Evolutionary conservation across 495 filamentous ascomycete genomes (phyloP).

Genomic region (Cladorrhinum samala): DNA sequence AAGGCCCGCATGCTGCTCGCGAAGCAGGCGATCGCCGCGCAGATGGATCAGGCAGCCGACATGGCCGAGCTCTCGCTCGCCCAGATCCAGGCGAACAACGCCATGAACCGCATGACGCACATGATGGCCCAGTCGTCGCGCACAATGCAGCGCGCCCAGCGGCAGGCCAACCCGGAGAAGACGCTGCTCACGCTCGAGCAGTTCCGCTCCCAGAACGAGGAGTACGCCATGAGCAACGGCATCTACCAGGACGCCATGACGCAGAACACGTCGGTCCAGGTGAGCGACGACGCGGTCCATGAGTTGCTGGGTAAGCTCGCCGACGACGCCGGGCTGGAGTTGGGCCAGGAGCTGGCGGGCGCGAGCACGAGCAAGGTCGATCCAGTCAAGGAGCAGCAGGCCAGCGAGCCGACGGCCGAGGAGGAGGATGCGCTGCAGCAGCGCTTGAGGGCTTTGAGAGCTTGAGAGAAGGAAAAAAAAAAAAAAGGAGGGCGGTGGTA

Average conservation of each 20-base stretch:
- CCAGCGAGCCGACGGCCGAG: slow-evolving; percentile 48
- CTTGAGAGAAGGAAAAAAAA: slow-evolving; percentile 20
- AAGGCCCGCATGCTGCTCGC: slow-evolving; percentile 60
- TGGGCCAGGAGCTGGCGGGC: slow-evolving; percentile 61
- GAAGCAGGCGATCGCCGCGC: slow-evolving; percentile 47
- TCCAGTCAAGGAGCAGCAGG: slow-evolving; percentile 32
- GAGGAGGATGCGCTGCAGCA: slow-evolving; percentile 60
- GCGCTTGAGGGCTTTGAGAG: slow-evolving; percentile 48
- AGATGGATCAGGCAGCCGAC: slow-evolving; percentile 51
- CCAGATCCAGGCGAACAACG: slow-evolving; percentile 50
- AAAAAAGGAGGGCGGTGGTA: background rate
- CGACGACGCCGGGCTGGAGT: slow-evolving; percentile 74
- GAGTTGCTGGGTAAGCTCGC: slow-evolving; percentile 72
- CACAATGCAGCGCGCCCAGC: slow-evolving; percentile 58
- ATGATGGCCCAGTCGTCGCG: slow-evolving; percentile 47
- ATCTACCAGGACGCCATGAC: slow-evolving; percentile 81
- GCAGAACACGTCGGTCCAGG: slow-evolving; percentile 64
- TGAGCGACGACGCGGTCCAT: slow-evolving; percentile 79
- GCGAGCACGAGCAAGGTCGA: slow-evolving; percentile 50
- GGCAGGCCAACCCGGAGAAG: slow-evolving; percentile 69
- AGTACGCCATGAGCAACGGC: slow-evolving; percentile 72
- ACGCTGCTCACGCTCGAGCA: slow-evolving; percentile 62
- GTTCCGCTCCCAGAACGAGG: slow-evolving; percentile 78
- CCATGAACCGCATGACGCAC: slow-evolving; percentile 49
- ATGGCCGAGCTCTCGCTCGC: slow-evolving; percentile 47